Evolutionary conservation across 805 yeast species (phyloP), one percentile per base, ranked within the genome.

Genomic region (Nematodospora valgi): DNA sequence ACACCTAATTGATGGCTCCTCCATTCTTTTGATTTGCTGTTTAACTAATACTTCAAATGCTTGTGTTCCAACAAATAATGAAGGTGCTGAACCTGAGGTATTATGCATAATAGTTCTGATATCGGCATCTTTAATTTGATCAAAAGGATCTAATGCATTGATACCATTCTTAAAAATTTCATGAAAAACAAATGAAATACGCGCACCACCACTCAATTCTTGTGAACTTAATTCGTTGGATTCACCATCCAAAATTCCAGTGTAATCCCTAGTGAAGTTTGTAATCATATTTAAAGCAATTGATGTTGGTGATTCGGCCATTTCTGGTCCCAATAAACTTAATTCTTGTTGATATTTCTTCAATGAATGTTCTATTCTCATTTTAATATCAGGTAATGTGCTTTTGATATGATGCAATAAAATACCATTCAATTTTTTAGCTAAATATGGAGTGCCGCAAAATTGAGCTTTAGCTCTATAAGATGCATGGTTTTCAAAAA

Each of bases 371-470:
- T 87, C 94, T 51, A 89, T 85, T 61, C 91, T 81, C 60, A 84
- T 75, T 63, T 88, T 93, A 51, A 93, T 93, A 47, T 93, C 98
- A 12, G 98, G 98, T 55, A 67, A 58, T 26, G 63, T 58, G 40
- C 67, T 56, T 49, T 62, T 62, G 60, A 93, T 93, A 64, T 93
- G 98, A 56, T 82, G 87, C 64, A 87, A 72, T 50, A 93, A 74
- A 48, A 93, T 86, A 27, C 83, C 79, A 62, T 86, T 93, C 54
- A 93, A 76, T 62, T 88, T 86, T 58, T 87, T 85, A 34, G 98
- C 96, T 56, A 93, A 71, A 60, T 83, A 93, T 26, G 97, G 97
- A n/a, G 98, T 93, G 60, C 98, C 98, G 64, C 98, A 93, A 66
- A 80, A 91, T 54, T 86, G 94, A 6, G 97, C 91, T 58, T 91